Base-by-base conservation (phyloP, 495 filamentous ascomycete genomes). In the Talaromyces stipitatus region DNA sequence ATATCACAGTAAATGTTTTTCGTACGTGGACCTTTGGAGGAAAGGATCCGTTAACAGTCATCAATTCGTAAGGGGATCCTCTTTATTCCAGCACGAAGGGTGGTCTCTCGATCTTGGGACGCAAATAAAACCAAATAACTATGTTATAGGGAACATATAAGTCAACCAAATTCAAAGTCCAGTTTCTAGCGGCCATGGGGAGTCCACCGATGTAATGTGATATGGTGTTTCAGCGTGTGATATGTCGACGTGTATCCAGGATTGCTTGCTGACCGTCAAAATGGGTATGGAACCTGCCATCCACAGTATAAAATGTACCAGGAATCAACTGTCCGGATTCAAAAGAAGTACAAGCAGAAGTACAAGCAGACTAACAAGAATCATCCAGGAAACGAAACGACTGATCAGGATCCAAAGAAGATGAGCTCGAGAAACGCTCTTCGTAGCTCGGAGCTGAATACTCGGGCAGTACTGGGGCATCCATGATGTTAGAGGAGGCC, bases 1-100 rank as follows among this genome's bases (percentile, higher is more conserved):
- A 45, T 41, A 24, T 55, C 54, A 55, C 54, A 55, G 54, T 43
- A 43, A 12, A 32, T 32, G 4, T 30, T n/a, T n/a, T 51, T 36
- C 28, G 30, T 38, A 54, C 20, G 16, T 23, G 12, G 28, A 24
- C 20, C 29, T 28, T 28, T 11, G 50, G 4, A 30, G 24, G 6
- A 8, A 52, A 52, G 50, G 23, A 8, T 33, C 50, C 50, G 29
- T 11, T 26, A 30, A 52, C 36, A 41, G 45, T n/a, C 24, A 23
- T 48, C 22, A 48, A 26, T 11, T 7, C 24, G 45, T 48, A 18
- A 18, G 45, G 24, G 22, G n/a, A n/a, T n/a, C n/a, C n/a, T n/a
- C n/a, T n/a, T n/a, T n/a, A n/a, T 26, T 23, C 36, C 36, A 41
- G 36, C 16, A 41, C 12, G 16, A 41, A 41, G 36, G 36, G 14